Evolutionary conservation across 192 early-diverging fungal species (phyloP).

Genomic region (Diversispora epigaea): DNA sequence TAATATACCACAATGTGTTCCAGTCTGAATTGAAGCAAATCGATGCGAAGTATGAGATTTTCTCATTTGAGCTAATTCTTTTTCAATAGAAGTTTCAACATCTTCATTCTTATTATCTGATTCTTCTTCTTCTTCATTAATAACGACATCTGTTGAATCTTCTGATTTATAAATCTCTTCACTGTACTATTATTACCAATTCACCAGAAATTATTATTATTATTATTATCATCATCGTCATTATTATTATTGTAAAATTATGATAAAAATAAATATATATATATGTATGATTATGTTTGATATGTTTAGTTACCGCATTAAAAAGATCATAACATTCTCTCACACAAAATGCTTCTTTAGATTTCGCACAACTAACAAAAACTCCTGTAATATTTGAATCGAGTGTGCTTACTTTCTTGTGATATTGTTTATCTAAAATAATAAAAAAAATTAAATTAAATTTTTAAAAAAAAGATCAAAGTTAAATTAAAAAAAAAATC

Average conservation of each 20-base stretch:
- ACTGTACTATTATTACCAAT: constrained; percentile 36
- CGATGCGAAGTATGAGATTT: constrained; percentile 44
- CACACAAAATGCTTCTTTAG: constrained; percentile 44
- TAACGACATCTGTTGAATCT: background rate
- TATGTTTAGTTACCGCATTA: constrained; percentile 38
- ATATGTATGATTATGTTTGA: background rate
- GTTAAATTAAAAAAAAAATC: too few relatives aligned
- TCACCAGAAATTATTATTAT: background rate
- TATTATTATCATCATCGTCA: too few relatives aligned
- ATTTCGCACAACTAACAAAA: constrained; percentile 50
- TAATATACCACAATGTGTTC: constrained; percentile 54
- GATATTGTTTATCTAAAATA: background rate
- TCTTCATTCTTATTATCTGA: constrained; percentile 35
- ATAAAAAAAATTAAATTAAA: too few relatives aligned
- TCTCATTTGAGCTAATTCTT: constrained; percentile 52
- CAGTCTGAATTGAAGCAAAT: constrained; percentile 50
- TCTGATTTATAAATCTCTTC: constrained; percentile 35
- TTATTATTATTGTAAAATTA: background rate
- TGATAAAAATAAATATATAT: background rate
- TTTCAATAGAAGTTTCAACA: constrained; percentile 53
- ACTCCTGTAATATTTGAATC: constrained; percentile 51
- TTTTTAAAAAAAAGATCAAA: too few relatives aligned
- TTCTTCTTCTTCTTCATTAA: constrained; percentile 23
- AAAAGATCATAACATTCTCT: constrained; percentile 53
- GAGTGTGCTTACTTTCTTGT: background rate